Percentiles rank a stretch among this genome's conserved stretches.
Conservation (phyloP, 129 eudicot species). For the Heracleum sosnowskyi region DNA sequence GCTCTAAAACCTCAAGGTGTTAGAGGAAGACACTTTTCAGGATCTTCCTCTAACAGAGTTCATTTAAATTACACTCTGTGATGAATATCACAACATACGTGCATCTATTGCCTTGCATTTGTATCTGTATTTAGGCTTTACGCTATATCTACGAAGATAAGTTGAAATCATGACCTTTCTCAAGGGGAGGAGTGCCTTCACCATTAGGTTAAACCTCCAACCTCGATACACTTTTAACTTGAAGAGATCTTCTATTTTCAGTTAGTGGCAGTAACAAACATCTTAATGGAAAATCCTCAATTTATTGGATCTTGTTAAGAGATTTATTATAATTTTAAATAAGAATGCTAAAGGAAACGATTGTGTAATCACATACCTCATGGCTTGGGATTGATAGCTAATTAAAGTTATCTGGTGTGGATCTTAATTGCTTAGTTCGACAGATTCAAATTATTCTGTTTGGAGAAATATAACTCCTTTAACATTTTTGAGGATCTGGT, state of each 20-base stretch:
- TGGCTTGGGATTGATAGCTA: neutral
- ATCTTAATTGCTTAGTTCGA: neutral
- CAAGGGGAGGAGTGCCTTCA: neutral
- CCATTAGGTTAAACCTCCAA: neutral
- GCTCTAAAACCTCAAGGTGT: too few relatives aligned
- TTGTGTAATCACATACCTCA: neutral
- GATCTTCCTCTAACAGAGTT: too few relatives aligned
- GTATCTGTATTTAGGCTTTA: neutral
- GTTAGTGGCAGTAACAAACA: neutral
- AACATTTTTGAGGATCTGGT: neutral
- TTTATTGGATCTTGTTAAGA: neutral
- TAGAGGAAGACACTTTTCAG: too few relatives aligned
- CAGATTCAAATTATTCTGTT: neutral
- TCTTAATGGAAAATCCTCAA: neutral
- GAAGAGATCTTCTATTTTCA: neutral
- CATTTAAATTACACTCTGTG: neutral
- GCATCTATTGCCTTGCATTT: neutral
- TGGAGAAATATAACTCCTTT: neutral
- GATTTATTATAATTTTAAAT: neutral
- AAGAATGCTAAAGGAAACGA: neutral
- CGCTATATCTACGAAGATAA: neutral
- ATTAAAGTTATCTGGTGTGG: neutral
- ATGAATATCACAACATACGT: neutral
- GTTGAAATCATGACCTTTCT: neutral
- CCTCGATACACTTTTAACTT: neutral